These are phyloP conservation scores for Andrographis paniculata DNA, from an alignment of 305 asterid species.

Conservation along the genomic window DNA sequence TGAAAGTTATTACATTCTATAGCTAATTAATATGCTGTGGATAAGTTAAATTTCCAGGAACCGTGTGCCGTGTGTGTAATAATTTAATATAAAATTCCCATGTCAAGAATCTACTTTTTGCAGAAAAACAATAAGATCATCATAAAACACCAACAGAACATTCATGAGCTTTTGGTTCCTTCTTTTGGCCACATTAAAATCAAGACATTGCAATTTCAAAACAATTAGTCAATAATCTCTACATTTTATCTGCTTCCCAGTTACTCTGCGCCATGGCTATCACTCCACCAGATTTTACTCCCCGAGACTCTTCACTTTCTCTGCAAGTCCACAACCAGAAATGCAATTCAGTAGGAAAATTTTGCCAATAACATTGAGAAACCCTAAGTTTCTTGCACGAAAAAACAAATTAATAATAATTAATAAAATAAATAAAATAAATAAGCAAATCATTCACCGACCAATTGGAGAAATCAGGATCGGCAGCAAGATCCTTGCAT, in stretches of 20 bases:
- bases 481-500: slow-evolving; percentile 40
- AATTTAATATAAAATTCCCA: background rate
- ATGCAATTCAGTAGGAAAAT: slow-evolving; percentile 17
- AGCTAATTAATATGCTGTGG: background rate
- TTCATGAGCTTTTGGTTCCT: background rate
- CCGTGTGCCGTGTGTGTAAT: background rate
- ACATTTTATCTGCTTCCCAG: slow-evolving; percentile 99
- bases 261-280: slow-evolving; percentile 87
- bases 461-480: slow-evolving; percentile 38
- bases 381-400: slow-evolving; percentile 13
- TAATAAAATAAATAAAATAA: too few relatives aligned
- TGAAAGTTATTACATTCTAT: background rate
- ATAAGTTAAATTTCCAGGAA: background rate
- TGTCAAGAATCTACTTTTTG: too few relatives aligned
- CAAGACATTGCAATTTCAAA: slow-evolving; percentile 10
- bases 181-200: background rate
- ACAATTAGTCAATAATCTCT: slow-evolving; percentile 17
- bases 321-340: slow-evolving; percentile 25
- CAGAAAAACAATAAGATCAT: background rate
- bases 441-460: slow-evolving; percentile 12
- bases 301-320: slow-evolving; percentile 18
- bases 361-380: background rate
- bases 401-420: background rate
- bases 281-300: slow-evolving; percentile 17
- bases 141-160: slow-evolving; percentile 5